Percentiles rank a stretch among this genome's conserved stretches.
Conservation (phyloP, 164 flowering plant species). For the Kalanchoe fedtschenkoi region DNA sequence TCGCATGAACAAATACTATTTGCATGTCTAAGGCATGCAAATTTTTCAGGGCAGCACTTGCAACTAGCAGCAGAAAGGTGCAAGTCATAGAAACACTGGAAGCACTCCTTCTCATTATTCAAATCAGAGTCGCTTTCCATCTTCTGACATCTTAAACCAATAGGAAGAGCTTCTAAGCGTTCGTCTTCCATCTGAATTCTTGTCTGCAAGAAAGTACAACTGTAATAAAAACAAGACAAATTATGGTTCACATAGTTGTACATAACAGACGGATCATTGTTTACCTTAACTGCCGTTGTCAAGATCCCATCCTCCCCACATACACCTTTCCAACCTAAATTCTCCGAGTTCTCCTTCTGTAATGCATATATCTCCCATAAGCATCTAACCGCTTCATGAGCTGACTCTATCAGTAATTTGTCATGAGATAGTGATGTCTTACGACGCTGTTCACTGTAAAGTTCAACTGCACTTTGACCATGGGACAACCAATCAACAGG, state of each 20-base stretch:
- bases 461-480: slow-evolving; percentile 75
- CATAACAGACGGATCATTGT: not conserved
- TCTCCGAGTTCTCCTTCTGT: slow-evolving; percentile 26
- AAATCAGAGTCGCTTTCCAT: slow-evolving; percentile 60
- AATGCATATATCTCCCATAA: slow-evolving; percentile 35
- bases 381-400: slow-evolving; percentile 41
- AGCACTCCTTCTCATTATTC: slow-evolving; percentile 58
- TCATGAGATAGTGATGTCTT: slow-evolving; percentile 79
- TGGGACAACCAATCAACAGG: slow-evolving; percentile 76
- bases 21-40: slow-evolving; percentile 71
- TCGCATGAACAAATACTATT: slow-evolving; percentile 50
- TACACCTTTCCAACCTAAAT: slow-evolving; percentile 43
- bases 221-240: not conserved
- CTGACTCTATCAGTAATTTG: slow-evolving; percentile 50
- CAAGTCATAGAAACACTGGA: slow-evolving; percentile 69
- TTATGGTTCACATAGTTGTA: not conserved
- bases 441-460: slow-evolving; percentile 51
- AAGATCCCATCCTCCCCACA: slow-evolving; percentile 67
- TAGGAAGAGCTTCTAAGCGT: slow-evolving; percentile 42
- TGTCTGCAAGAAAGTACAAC: slow-evolving; percentile 21
- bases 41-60: slow-evolving; percentile 57
- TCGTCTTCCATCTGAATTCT: slow-evolving; percentile 60
- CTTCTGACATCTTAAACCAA: slow-evolving; percentile 22
- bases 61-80: slow-evolving; percentile 62
- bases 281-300: slow-evolving; percentile 57